A percentile compares a stretch with the other conserved stretches of the same genome.
Evolutionary conservation across 129 eudicot genomes (phyloP).

Genomic region (Flaveria linearis): DNA sequence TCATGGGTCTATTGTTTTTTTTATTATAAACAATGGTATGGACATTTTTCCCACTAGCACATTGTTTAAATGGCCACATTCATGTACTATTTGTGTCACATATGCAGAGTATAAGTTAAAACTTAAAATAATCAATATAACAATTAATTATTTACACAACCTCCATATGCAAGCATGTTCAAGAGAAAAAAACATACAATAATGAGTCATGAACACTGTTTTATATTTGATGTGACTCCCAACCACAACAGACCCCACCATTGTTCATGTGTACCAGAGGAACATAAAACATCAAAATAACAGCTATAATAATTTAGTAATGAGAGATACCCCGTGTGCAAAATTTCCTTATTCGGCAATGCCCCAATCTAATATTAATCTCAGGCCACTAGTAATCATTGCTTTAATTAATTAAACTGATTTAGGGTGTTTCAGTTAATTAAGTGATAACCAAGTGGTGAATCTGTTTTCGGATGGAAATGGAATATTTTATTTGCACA

Average conservation of each 20-base stretch:
- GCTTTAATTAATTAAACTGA: neutral
- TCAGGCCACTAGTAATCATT: constrained; percentile 10
- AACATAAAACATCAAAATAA: constrained; percentile 23
- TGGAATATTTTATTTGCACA: constrained; percentile 22
- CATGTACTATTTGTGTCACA: neutral
- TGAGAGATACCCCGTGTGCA: constrained; percentile 13
- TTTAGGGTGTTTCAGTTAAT: constrained; percentile 3
- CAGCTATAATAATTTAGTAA: neutral
- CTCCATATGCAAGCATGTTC: constrained; percentile 13
- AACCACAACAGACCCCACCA: constrained; percentile 32
- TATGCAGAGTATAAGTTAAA: constrained; percentile 1
- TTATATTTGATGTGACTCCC: constrained; percentile 39
- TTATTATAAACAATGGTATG: constrained; percentile 6
- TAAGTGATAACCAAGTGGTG: constrained; percentile 18
- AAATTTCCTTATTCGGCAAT: constrained; percentile 16
- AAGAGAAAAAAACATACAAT: neutral
- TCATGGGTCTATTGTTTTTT: constrained; percentile 15
- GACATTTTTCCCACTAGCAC: neutral
- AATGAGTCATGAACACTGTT: constrained; percentile 28
- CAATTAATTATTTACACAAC: constrained; percentile 12
- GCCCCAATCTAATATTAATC: neutral
- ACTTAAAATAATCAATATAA: neutral
- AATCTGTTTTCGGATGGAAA: neutral
- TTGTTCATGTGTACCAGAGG: constrained; percentile 17
- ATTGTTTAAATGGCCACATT: neutral